A percentile compares a stretch with the other conserved stretches of the same genome.
phyloP scores from a whole-genome alignment of 106 monocot species.

The Hemerocallis citrina region DNA sequence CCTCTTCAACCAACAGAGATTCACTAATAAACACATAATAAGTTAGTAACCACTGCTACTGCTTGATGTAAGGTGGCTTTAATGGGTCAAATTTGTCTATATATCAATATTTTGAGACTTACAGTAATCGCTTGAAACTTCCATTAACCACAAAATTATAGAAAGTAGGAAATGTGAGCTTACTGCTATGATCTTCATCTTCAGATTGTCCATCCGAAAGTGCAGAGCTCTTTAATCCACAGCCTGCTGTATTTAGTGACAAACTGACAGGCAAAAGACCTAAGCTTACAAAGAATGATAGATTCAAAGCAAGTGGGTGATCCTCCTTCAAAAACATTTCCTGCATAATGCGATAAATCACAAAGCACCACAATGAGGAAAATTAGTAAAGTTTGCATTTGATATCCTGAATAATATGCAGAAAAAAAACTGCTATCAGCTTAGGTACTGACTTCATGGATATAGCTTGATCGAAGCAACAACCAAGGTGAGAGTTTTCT shows the following conservation, averaged over 20 bases:
- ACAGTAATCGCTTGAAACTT: background rate
- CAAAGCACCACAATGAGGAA: background rate
- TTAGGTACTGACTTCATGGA: constrained; percentile 36
- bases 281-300: constrained; percentile 73
- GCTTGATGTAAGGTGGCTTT: too few species aligned
- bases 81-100: too few species aligned
- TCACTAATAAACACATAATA: background rate
- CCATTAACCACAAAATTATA: background rate
- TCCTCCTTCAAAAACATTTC: constrained; percentile 75
- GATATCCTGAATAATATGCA: background rate
- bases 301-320: constrained; percentile 73
- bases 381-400: background rate
- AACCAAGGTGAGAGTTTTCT: constrained; percentile 38
- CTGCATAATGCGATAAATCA: constrained; percentile 25
- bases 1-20: background rate
- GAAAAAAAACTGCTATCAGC: background rate
- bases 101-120: background rate
- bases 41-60: too few species aligned
- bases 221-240: constrained; percentile 69
- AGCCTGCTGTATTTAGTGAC: constrained; percentile 67
- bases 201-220: constrained; percentile 35
- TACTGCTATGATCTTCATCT: constrained; percentile 70
- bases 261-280: constrained; percentile 73
- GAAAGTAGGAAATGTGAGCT: constrained; percentile 9
- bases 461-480: constrained; percentile 45